Percentiles rank a stretch among this genome's conserved stretches.
These are phyloP conservation scores for Talaromyces rugulosus DNA, from an alignment of 2,329 filamentous ascomycete species.

Conservation along the genomic window DNA sequence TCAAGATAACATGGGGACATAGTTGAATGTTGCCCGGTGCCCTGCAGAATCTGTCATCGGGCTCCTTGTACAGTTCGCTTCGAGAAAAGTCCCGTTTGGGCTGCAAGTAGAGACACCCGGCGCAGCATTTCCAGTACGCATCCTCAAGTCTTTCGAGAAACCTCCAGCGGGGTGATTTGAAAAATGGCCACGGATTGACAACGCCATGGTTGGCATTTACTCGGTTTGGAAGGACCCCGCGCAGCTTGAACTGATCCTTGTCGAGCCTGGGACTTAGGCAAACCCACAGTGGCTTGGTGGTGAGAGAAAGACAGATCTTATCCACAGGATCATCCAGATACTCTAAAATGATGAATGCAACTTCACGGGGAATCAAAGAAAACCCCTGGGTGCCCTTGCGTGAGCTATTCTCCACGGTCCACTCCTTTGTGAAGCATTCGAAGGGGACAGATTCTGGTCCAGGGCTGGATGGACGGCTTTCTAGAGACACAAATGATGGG, in stretches of 20 bases:
- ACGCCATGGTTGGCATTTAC: neutral
- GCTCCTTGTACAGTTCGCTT: neutral
- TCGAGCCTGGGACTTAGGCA: neutral
- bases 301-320: neutral
- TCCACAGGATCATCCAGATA: neutral
- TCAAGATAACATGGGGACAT: conserved; percentile 6
- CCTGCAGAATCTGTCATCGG: neutral
- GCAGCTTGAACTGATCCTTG: neutral
- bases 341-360: conserved; percentile 1
- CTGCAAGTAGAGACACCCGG: conserved; percentile 7
- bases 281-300: neutral
- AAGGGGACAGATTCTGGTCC: neutral
- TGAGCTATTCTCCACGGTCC: neutral
- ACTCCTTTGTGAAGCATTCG: neutral
- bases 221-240: neutral
- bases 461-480: neutral
- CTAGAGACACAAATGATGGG: neutral
- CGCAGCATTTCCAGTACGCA: conserved; percentile 7
- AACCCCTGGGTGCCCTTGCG: neutral
- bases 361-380: conserved; percentile 1
- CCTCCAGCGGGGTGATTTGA: neutral
- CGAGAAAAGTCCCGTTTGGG: neutral
- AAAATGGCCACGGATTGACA: neutral
- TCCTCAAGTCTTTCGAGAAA: conserved; percentile 4
- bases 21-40: conserved; percentile 3